Base-by-base conservation (phyloP, 139 green algal genomes). In the Closterium sp. region DNA sequence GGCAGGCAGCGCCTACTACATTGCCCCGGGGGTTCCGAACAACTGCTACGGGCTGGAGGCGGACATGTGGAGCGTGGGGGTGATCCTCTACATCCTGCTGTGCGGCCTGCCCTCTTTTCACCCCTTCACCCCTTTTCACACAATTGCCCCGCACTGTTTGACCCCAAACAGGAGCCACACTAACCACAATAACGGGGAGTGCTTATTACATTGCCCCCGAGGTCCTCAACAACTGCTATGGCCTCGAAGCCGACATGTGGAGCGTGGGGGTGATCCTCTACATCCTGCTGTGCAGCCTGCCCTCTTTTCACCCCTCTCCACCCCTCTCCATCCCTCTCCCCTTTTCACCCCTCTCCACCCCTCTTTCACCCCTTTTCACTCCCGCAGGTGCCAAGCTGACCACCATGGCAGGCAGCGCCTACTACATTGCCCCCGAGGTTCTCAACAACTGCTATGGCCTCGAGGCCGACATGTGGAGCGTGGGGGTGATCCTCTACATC, bases 401-500 rank as follows among this genome's bases (percentile, higher is more conserved):
- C 7, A 86, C 30, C 95, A 96, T 98, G 19, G 96, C 98, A 2
- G 97, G 97, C 36, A 95, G 85, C 33, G 96, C 97, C 9, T 99
- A 98, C 92, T 99, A 99, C 93, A 96, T 99, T 55, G 97, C 97
- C 0, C 96, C 96, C 25, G 97, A 99, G 94, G 96, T 97, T 84
- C 88, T 98, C 81, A 87, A 90, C 35, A 90, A 94, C 30, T 90
- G 91, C 0, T 99, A 99, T 94, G 91, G 95, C 91, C 94, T 96
- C 35, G 96, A 97, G 86, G 96, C 96, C 0, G 97, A 99, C 95
- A 96, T 99, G 55, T 99, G 97, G 97, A 96, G 91, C 38, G 96
- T 94, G 89, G 97, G 97, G 25, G 96, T 99, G 5, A 98, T 99
- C 85, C 94, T 99, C 35, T 99, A 99, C 96, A 98, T 99, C 93